Conservation (phyloP, 495 filamentous ascomycete species). For the Pseudevernia furfuracea region DNA sequence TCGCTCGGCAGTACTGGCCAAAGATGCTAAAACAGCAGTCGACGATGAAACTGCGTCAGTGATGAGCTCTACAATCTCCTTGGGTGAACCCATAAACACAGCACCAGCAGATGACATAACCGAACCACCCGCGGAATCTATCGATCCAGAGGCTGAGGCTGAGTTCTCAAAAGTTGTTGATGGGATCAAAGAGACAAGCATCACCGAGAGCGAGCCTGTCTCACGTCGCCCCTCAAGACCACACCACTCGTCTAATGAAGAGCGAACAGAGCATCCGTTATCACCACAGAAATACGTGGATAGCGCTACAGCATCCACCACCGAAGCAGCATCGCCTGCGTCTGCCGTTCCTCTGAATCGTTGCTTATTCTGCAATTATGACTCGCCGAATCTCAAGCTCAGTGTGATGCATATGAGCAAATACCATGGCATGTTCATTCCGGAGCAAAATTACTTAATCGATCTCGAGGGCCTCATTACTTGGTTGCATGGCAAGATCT, state of each 20-base stretch:
- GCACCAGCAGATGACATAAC: conserved; percentile 27
- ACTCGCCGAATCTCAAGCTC: conserved; percentile 60
- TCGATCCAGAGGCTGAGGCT: conserved; percentile 58
- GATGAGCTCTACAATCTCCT: conserved; percentile 82
- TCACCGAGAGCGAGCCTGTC: conserved; percentile 49
- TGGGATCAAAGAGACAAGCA: conserved; percentile 62
- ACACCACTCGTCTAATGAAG: conserved; percentile 42
- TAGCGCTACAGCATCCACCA: conserved; percentile 1
- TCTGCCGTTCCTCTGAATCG: conserved; percentile 44
- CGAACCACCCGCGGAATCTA: conserved; percentile 21
- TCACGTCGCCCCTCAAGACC: conserved; percentile 50
- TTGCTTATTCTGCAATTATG: conserved; percentile 86
- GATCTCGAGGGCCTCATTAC: conserved; percentile 72
- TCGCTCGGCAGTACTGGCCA: conserved; percentile 46
- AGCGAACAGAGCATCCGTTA: conserved; percentile 37
- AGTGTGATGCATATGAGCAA: conserved; percentile 86
- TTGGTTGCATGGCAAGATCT: conserved; percentile 69
- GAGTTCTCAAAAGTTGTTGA: conserved; percentile 75
- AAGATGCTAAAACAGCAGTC: conserved; percentile 34
- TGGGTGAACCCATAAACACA: conserved; percentile 66
- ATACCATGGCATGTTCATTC: conserved; percentile 92
- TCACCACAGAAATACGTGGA: conserved; percentile 25
- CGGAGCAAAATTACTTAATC: conserved; percentile 72
- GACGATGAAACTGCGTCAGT: conserved; percentile 74
- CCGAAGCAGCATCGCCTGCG: conserved; percentile 27